phyloP scores from a whole-genome alignment of 192 early-diverging fungal genomes.

The Chytriomyces confervae region DNA sequence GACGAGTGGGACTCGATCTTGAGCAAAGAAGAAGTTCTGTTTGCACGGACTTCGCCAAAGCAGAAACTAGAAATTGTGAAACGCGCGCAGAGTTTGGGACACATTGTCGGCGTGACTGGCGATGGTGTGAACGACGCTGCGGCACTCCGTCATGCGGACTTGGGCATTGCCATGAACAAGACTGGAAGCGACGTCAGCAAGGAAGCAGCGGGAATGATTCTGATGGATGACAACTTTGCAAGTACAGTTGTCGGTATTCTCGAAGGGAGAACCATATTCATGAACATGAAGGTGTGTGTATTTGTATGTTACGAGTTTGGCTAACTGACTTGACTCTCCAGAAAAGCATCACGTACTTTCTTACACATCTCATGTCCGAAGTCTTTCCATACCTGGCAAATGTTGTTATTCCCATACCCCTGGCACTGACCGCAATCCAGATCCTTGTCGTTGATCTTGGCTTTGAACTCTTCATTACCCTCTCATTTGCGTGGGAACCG shows the following conservation, averaged over 20 bases:
- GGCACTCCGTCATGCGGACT: conserved; percentile 91
- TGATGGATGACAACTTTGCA: conserved; percentile 97
- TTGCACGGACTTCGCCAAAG: conserved; percentile 90
- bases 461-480: conserved; percentile 87
- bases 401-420: conserved; percentile 87
- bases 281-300: conserved; percentile 15
- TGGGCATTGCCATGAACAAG: conserved; percentile 97
- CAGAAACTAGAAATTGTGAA: conserved; percentile 96
- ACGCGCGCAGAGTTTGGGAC: conserved; percentile 83
- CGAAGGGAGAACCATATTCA: conserved; percentile 61
- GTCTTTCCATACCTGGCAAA: conserved; percentile 86
- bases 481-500: conserved; percentile 94
- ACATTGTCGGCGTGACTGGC: conserved; percentile 96
- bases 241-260: conserved; percentile 89
- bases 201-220: conserved; percentile 93
- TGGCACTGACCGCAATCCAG: conserved; percentile 85
- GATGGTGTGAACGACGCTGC: conserved; percentile 96
- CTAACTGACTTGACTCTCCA: conserved; percentile 89
- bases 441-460: conserved; percentile 94
- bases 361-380: conserved; percentile 90
- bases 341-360: conserved; percentile 91
- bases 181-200: conserved; percentile 89
- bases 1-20: conserved; percentile 85
- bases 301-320: conserved; percentile 45
- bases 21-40: conserved; percentile 81